These are phyloP conservation scores for Aquilaria agallochum DNA, from an alignment of 441 rosid genomes.

Conservation along the genomic window DNA sequence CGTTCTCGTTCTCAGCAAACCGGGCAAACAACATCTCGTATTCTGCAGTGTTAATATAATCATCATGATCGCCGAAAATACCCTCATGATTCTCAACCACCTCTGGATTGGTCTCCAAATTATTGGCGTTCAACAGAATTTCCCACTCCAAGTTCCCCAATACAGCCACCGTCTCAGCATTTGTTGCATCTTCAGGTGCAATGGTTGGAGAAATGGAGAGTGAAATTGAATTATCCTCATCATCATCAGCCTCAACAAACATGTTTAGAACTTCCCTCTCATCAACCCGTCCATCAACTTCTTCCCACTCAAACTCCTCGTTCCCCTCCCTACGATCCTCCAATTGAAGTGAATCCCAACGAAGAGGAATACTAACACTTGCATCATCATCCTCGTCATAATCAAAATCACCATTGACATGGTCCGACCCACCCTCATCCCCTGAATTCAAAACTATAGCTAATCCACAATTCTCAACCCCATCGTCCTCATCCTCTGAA, in stretches of 20 bases:
- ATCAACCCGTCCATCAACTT: slow-evolving; percentile 60
- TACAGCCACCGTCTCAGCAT: slow-evolving; percentile 39
- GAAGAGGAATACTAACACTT: slow-evolving; percentile 42
- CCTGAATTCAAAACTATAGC: slow-evolving; percentile 37
- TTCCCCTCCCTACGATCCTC: slow-evolving; percentile 52
- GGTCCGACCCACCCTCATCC: slow-evolving; percentile 36
- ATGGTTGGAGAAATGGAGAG: slow-evolving; percentile 40
- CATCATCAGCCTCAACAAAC: slow-evolving; percentile 43
- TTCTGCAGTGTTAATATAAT: slow-evolving; percentile 47
- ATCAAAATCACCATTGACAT: slow-evolving; percentile 3
- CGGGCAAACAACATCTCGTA: slow-evolving; percentile 69
- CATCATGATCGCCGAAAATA: slow-evolving; percentile 52
- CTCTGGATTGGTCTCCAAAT: slow-evolving; percentile 48
- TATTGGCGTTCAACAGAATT: slow-evolving; percentile 59
- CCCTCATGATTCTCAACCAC: slow-evolving; percentile 33
- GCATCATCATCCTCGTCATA: slow-evolving; percentile 42
- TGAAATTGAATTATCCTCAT: slow-evolving; percentile 44
- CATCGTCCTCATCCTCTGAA: slow-evolving; percentile 36
- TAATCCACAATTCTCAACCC: slow-evolving; percentile 23
- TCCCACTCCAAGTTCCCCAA: slow-evolving; percentile 69
- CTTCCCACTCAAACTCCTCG: slow-evolving; percentile 96
- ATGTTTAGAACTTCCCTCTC: slow-evolving; percentile 65
- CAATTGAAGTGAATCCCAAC: slow-evolving; percentile 71
- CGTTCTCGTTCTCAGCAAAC: slow-evolving; percentile 52
- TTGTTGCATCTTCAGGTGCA: slow-evolving; percentile 43